Base-by-base conservation (phyloP, 176 grass and related monocot species). In the Luzula sylvatica region DNA sequence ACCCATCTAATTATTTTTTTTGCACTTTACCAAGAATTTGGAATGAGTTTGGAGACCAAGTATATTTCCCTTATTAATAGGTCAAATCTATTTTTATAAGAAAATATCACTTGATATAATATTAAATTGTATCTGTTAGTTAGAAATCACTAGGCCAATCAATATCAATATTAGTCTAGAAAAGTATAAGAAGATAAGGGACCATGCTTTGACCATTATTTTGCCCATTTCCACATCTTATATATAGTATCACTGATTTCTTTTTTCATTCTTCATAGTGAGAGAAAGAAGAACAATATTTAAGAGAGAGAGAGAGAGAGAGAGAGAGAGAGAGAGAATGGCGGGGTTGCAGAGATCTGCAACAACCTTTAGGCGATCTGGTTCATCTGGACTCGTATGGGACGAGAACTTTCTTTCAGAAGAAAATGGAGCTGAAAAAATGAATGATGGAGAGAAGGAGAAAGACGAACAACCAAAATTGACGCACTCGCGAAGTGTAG, bases 361-460 rank as follows among this genome's bases (percentile, higher is more conserved):
- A 3, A 75, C 79, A 1, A 94, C 83, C 7, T 94, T 94, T 65
- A 80, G 88, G 70, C 69, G 88, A 58, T 94, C 88, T 0, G 83
- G 88, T 23, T 94, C 88, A 2, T 94, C 83, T 0, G 88, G 88
- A 15, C 49, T 94, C 39, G 68, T 87, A 61, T 94, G 83, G 88
- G 83, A 87, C 3, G 83, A 83, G 65, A 39, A 42, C 16, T 83
- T 87, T 80, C 75, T 94, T 57, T 65, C 72, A 0, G 72, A 75
- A 57, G 57, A 53, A 0, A 42, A 83, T 32, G 65, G 63, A 14
- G 70, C 65, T 49, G 48, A 56, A 4, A 14, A 24, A 4, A 56
- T 3, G 53, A 44, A 42, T 30, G 15, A 54, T 2, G 58, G 54
- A 11, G 73, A 54, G 11, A 15, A 39, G 4, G 0, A 4, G 0